Evolutionary conservation across 2,329 filamentous ascomycete species (phyloP).

Genomic region (Verticillium tricorpus): DNA sequence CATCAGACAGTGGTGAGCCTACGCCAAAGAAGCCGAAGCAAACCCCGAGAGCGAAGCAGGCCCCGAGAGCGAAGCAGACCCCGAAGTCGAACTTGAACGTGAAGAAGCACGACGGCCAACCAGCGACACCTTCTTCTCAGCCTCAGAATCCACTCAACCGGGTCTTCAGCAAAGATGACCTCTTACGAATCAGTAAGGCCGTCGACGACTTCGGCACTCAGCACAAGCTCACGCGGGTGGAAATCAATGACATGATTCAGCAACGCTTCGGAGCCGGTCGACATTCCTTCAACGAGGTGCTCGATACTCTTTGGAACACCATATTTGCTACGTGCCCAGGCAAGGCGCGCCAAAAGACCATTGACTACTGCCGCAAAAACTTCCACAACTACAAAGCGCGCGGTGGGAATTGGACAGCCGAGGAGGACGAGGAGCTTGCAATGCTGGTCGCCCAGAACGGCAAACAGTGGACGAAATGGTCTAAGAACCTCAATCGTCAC

Average conservation of each 20-base stretch:
- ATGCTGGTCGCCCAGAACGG: conserved; percentile 41
- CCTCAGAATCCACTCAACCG: conserved; percentile 20
- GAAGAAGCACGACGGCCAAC: background rate
- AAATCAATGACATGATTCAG: conserved; percentile 44
- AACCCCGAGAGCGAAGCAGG: background rate
- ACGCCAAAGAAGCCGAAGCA: background rate
- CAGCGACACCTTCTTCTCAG: background rate
- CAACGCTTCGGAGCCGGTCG: conserved; percentile 22
- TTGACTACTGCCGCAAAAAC: conserved; percentile 53
- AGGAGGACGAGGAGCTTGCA: conserved; percentile 53
- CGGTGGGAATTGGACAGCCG: conserved; percentile 52
- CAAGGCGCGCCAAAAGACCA: conserved; percentile 48
- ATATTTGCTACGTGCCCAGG: conserved; percentile 45
- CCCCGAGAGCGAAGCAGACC: background rate
- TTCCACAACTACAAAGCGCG: conserved; percentile 62
- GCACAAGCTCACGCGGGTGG: conserved; percentile 33
- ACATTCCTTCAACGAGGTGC: conserved; percentile 26
- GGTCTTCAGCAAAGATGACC: conserved; percentile 38
- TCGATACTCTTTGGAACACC: conserved; percentile 43
- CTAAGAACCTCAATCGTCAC: conserved; percentile 57
- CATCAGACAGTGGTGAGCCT: background rate
- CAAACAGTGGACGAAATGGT: conserved; percentile 59
- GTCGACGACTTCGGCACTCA: conserved; percentile 41
- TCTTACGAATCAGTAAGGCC: conserved; percentile 32
- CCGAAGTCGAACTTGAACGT: background rate